These are phyloP conservation scores for Raphidocelis subcapitata DNA, from an alignment of 139 green algal genomes.

Conservation along the genomic window DNA sequence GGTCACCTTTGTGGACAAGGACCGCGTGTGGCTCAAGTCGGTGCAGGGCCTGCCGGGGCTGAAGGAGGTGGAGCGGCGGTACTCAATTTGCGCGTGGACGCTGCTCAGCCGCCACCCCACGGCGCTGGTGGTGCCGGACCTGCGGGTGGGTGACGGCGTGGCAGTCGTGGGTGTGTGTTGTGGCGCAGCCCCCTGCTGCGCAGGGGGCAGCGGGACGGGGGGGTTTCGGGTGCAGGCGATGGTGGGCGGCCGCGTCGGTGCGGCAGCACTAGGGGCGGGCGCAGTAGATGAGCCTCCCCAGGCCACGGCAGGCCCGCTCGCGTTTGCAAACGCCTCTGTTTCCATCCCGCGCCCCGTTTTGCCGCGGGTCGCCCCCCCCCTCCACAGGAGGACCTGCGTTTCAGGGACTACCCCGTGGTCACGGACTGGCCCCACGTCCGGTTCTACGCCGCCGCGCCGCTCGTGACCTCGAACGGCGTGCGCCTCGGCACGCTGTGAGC, in stretches of 20 bases:
- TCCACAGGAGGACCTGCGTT: slow-evolving; percentile 12
- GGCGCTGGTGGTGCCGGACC: slow-evolving; percentile 25
- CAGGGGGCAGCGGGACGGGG: no score
- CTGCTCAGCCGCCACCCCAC: slow-evolving; percentile 26
- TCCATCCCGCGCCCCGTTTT: no score
- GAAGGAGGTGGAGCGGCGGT: slow-evolving; percentile 16
- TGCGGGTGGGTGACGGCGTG: not conserved
- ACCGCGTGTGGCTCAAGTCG: slow-evolving; percentile 33
- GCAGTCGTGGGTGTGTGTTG: no score
- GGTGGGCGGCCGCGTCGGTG: no score
- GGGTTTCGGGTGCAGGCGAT: no score
- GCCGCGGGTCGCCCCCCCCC: no score
- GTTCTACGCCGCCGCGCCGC: slow-evolving; percentile 25
- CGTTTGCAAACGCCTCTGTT: no score
- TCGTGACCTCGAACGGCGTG: slow-evolving; percentile 2
- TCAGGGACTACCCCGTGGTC: slow-evolving; percentile 28
- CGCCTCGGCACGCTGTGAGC: slow-evolving; percentile 28
- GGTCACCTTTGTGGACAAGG: slow-evolving; percentile 30
- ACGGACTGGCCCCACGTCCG: slow-evolving; percentile 14
- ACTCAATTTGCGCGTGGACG: slow-evolving; percentile 26
- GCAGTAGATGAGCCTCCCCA: no score
- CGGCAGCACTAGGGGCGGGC: no score
- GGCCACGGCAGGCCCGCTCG: no score
- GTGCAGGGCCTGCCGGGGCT: slow-evolving; percentile 19
- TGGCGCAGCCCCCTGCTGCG: no score